Evolutionary conservation across 305 asterid species (phyloP).

Genomic region (Fraxinus floribunda): DNA sequence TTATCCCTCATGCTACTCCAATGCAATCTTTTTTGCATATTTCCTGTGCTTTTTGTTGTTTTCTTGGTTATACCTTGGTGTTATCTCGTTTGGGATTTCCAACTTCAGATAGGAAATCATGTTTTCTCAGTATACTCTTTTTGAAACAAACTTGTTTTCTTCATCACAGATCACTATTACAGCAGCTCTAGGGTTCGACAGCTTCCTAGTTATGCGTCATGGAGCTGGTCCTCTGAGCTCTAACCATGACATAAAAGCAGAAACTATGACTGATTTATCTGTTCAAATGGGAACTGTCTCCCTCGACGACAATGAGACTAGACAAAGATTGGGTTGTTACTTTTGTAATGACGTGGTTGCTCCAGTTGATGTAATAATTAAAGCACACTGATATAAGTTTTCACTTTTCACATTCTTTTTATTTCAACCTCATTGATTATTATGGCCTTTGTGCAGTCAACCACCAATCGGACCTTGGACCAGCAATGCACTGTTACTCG

Average conservation of each 20-base stretch:
- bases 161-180: conserved; percentile 66
- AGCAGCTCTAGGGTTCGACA: conserved; percentile 90
- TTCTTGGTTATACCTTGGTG: not conserved
- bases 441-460: conserved; percentile 57
- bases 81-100: conserved; percentile 5
- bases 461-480: conserved; percentile 83
- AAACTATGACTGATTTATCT: conserved; percentile 33
- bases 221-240: conserved; percentile 69
- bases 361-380: conserved; percentile 71
- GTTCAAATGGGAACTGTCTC: conserved; percentile 40
- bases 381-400: not conserved
- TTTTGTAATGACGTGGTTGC: conserved; percentile 95
- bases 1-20: not conserved
- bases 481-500: conserved; percentile 99
- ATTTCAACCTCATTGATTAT: conserved; percentile 4
- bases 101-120: not conserved
- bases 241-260: conserved; percentile 35
- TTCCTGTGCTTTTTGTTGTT: not conserved
- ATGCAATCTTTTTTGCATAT: not conserved
- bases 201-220: conserved; percentile 96
- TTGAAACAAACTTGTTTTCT: conserved; percentile 17
- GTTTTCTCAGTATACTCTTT: not conserved
- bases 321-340: conserved; percentile 83
- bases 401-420: not conserved
- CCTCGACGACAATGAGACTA: conserved; percentile 29